These are phyloP conservation scores for Magnolia officinalis DNA, from an alignment of 164 flowering plant genomes.

Conservation along the genomic window DNA sequence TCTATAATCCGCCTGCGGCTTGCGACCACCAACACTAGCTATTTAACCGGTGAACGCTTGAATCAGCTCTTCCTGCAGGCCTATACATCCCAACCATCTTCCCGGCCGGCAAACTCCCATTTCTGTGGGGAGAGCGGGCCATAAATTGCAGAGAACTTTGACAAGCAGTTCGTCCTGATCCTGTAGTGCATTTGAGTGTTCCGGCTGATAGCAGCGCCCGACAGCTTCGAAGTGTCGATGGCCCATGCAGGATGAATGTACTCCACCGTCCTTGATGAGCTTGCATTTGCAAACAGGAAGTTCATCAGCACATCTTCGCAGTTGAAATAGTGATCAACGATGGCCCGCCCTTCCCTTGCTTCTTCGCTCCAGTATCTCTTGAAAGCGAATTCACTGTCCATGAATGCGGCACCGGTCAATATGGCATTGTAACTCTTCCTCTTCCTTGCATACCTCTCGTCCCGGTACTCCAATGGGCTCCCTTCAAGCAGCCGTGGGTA, in stretches of 20 bases:
- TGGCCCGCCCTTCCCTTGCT: slow-evolving; percentile 49
- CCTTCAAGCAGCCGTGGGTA: slow-evolving; percentile 60
- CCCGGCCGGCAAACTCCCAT: slow-evolving; percentile 43
- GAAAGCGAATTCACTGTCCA: slow-evolving; percentile 53
- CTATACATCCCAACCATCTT: slow-evolving; percentile 79
- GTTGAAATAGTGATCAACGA: slow-evolving; percentile 63
- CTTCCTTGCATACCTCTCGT: slow-evolving; percentile 60
- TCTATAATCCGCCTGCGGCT: not conserved
- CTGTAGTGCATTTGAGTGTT: slow-evolving; percentile 60
- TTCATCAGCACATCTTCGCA: slow-evolving; percentile 82
- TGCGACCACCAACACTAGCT: not conserved
- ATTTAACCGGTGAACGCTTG: not conserved
- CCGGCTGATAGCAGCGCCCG: slow-evolving; percentile 71
- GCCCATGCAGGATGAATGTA: slow-evolving; percentile 79
- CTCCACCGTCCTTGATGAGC: slow-evolving; percentile 47
- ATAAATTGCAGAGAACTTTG: slow-evolving; percentile 52
- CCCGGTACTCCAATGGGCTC: slow-evolving; percentile 47
- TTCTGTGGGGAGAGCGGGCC: slow-evolving; percentile 47
- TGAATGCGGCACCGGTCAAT: slow-evolving; percentile 81
- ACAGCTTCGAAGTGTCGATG: slow-evolving; percentile 68
- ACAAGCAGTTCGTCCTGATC: slow-evolving; percentile 54
- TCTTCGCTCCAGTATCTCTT: slow-evolving; percentile 59
- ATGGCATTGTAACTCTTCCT: slow-evolving; percentile 66
- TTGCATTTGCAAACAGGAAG: slow-evolving; percentile 62
- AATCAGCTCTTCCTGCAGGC: too few species aligned